Conservation (phyloP, 1,139 yeast species). For the Debaryomyces robertsiae region DNA sequence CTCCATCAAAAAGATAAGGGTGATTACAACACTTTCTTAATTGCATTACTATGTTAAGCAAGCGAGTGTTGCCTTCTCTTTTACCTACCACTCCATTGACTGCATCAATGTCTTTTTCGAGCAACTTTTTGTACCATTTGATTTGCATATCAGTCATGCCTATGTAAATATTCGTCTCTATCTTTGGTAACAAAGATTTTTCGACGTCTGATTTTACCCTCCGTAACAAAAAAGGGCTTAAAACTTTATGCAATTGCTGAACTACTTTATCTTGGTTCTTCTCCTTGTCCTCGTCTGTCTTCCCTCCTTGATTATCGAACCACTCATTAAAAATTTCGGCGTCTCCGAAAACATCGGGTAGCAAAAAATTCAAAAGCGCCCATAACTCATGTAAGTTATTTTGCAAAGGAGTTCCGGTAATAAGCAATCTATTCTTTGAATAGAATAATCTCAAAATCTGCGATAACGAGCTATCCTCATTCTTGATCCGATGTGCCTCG, state of each 20-base stretch:
- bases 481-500: slow-evolving; percentile 96
- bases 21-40: slow-evolving; percentile 95
- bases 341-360: slow-evolving; percentile 95
- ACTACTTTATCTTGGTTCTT: slow-evolving; percentile 75
- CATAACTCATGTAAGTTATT: slow-evolving; percentile 93
- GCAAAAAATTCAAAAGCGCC: slow-evolving; percentile 86
- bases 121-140: slow-evolving; percentile 83
- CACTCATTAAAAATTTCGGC: slow-evolving; percentile 88
- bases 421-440: slow-evolving; percentile 79
- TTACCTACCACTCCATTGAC: slow-evolving; percentile 91
- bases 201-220: slow-evolving; percentile 94
- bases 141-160: slow-evolving; percentile 96
- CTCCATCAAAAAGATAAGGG: slow-evolving; percentile 96
- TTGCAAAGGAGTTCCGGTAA: slow-evolving; percentile 96
- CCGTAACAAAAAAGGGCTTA: slow-evolving; percentile 85
- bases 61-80: slow-evolving; percentile 86
- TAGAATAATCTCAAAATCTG: slow-evolving; percentile 87
- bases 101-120: slow-evolving; percentile 94
- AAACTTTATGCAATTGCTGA: slow-evolving; percentile 79
- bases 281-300: slow-evolving; percentile 32
- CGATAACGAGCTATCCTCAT: slow-evolving; percentile 87
- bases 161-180: slow-evolving; percentile 84
- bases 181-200: slow-evolving; percentile 84
- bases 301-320: slow-evolving; percentile 54
- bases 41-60: slow-evolving; percentile 94